phyloP scores from a whole-genome alignment of 2,329 filamentous ascomycete species.

The Fusarium sp. region DNA sequence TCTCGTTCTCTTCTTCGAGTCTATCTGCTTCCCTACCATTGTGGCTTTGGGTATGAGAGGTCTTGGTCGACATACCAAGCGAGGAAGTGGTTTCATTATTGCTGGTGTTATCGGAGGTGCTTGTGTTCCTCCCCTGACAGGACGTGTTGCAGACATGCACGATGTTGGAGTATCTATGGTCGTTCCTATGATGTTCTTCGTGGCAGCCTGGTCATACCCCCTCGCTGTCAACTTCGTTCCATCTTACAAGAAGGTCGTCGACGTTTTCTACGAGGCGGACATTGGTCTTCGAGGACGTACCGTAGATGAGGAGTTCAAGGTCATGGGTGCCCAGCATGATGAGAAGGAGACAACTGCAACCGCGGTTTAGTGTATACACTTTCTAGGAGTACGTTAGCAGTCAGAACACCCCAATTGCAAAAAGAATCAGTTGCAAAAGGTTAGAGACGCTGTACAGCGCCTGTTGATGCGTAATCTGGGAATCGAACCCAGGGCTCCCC shows the following conservation, averaged over 20 bases:
- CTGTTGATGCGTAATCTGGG: slow-evolving; percentile 29
- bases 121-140: slow-evolving; percentile 78
- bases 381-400: neutral
- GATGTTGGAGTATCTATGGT: slow-evolving; percentile 74
- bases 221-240: slow-evolving; percentile 76
- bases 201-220: slow-evolving; percentile 68
- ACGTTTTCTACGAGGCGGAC: slow-evolving; percentile 65
- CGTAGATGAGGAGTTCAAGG: slow-evolving; percentile 49
- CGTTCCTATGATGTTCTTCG: slow-evolving; percentile 73
- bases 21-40: slow-evolving; percentile 85
- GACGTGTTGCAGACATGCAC: slow-evolving; percentile 73
- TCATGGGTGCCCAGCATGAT: slow-evolving; percentile 17
- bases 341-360: slow-evolving; percentile 33
- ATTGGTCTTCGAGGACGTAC: slow-evolving; percentile 55
- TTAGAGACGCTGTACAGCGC: neutral
- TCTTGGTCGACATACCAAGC: slow-evolving; percentile 81
- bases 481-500: slow-evolving; percentile 37
- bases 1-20: slow-evolving; percentile 82
- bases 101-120: slow-evolving; percentile 80
- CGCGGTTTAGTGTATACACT: neutral
- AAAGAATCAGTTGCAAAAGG: neutral
- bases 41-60: slow-evolving; percentile 82
- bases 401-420: neutral
- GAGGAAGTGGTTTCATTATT: slow-evolving; percentile 77
- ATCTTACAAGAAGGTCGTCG: slow-evolving; percentile 72